A percentile compares a stretch with the other conserved stretches of the same genome.
Conservation (phyloP, 2,329 filamentous ascomycete genomes). For the Apiospora koreana region DNA sequence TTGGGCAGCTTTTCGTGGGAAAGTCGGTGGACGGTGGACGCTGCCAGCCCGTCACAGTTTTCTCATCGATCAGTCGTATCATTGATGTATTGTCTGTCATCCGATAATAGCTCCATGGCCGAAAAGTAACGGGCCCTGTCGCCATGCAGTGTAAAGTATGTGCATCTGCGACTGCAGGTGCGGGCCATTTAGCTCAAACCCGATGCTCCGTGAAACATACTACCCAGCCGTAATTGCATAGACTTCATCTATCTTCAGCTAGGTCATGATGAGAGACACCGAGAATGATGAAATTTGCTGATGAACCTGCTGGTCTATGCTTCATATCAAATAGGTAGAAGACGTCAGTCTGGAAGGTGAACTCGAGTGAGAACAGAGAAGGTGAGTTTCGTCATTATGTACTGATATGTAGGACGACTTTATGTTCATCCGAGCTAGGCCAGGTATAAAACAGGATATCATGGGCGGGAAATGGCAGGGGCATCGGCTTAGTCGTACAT, state of each 20-base stretch:
- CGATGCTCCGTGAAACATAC: neutral
- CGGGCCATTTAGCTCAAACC: neutral
- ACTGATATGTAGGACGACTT: neutral
- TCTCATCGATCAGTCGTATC: neutral
- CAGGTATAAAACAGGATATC: slow-evolving; percentile 1
- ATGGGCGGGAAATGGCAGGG: neutral
- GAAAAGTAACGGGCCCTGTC: neutral
- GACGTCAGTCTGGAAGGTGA: neutral
- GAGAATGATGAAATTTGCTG: neutral
- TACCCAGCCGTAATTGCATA: slow-evolving; percentile 1
- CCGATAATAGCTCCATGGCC: neutral
- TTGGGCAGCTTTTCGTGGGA: neutral
- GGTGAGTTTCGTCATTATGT: no score
- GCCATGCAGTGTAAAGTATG: neutral
- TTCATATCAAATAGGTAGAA: neutral
- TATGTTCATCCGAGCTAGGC: slow-evolving; percentile 2
- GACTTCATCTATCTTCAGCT: neutral
- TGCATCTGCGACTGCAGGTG: neutral
- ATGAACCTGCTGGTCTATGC: neutral
- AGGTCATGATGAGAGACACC: neutral
- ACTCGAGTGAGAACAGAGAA: neutral
- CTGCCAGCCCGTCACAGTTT: neutral
- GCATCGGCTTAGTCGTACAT: neutral
- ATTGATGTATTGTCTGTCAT: neutral
- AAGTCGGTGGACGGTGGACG: slow-evolving; percentile 7